A percentile compares a stretch with the other conserved stretches of the same genome.
Evolutionary conservation across 2,329 filamentous ascomycete species (phyloP).

Genomic region (Piedraia hortae): DNA sequence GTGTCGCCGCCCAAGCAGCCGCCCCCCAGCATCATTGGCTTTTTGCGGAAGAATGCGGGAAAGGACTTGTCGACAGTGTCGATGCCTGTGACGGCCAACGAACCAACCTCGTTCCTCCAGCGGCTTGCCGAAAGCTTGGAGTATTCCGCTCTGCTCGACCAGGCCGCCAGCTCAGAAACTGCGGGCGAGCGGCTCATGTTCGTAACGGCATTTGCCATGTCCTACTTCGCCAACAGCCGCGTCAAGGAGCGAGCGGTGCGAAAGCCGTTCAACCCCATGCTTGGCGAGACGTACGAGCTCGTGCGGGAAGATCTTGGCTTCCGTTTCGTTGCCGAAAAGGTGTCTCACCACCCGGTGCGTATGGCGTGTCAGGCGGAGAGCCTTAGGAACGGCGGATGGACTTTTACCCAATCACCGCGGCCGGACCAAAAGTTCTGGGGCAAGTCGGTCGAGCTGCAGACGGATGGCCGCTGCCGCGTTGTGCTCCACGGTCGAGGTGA

Average conservation of each 20-base stretch:
- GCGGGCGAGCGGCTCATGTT: conserved; percentile 47
- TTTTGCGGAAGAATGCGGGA: conserved; percentile 88
- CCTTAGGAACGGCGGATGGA: conserved; percentile 38
- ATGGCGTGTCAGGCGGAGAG: conserved; percentile 76
- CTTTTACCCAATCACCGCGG: conserved; percentile 59
- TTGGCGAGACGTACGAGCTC: conserved; percentile 87
- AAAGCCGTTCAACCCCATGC: conserved; percentile 90
- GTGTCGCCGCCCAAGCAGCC: conserved; percentile 47
- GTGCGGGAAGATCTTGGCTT: conserved; percentile 69
- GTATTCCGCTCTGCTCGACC: conserved; percentile 62
- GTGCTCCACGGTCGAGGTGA: conserved; percentile 43
- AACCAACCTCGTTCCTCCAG: conserved; percentile 69
- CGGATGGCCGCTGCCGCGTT: conserved; percentile 61
- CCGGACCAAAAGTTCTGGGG: conserved; percentile 97
- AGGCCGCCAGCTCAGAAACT: conserved; percentile 24
- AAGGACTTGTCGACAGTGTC: conserved; percentile 92
- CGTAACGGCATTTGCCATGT: conserved; percentile 73
- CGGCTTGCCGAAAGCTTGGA: conserved; percentile 74
- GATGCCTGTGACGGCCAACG: conserved; percentile 92
- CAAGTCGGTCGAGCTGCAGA: conserved; percentile 82
- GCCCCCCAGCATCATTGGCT: conserved; percentile 77
- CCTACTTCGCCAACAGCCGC: conserved; percentile 53
- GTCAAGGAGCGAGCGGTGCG: conserved; percentile 77
- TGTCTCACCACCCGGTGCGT: conserved; percentile 72
- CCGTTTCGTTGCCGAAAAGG: conserved; percentile 82